Evolutionary conservation across 257 asterid genomes (phyloP), one percentile per base, ranked within the genome.

Genomic region (Thymus mandschuricus): DNA sequence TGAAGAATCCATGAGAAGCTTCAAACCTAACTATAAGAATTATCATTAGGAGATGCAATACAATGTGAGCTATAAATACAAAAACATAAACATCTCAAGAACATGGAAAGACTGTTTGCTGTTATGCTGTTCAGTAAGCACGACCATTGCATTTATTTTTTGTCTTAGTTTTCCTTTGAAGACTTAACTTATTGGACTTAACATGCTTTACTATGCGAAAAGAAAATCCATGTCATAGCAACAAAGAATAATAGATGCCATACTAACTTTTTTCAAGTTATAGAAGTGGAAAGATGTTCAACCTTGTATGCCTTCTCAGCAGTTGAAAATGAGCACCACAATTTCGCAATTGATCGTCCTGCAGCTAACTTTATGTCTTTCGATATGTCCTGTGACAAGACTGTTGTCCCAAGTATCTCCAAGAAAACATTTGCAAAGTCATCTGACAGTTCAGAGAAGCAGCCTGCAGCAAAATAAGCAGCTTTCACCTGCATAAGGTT

Each of bases 221-320:
- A 50, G 30, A 52, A 69, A 56, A 60, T 33, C 9, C 64, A 38
- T 8, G n/a, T 27, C 43, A 57, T 66, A 54, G 51, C 61, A 21
- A 63, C 55, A 61, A 43, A 75, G 65, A 49, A 55, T 4, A 61
- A 75, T 33, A 55, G 63, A 54, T 46, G 50, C 52, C 29, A 9
- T 6, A 60, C 57, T 55, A 66, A 68, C 71, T 11, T 72, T 60
- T 12, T 34, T 6, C 21, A 66, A 50, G 72, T 43, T 29, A 56
- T 7, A 59, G 64, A 77, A 62, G 64, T 65, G 60, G 69, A 45
- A 75, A 79, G 77, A 87, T 59, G 69, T 55, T 64, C 81, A 82
- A 91, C 98, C 97, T 87, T 85, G 75, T 87, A 82, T 69, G 97
- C 95, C 81, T 77, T 83, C 58, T 81, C 84, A 21, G 97, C 99